phyloP scores from a whole-genome alignment of 2,329 filamentous ascomycete species.

The Tolypocladium paradoxum region DNA sequence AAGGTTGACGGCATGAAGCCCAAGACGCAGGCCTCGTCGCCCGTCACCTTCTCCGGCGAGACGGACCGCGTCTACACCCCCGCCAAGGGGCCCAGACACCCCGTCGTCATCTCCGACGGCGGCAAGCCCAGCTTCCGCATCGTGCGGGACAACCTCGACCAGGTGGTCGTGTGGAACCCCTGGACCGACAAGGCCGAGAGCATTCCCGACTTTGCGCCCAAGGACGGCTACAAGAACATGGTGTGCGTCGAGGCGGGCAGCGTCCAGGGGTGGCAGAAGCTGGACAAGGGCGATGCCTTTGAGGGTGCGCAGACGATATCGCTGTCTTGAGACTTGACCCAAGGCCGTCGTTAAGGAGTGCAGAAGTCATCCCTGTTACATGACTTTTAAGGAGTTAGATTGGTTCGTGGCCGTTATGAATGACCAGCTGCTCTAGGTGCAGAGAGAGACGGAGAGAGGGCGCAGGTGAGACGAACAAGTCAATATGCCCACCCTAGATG shows the following conservation, averaged over 20 bases:
- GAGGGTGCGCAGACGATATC: slow-evolving; percentile 50
- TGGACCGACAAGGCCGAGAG: slow-evolving; percentile 75
- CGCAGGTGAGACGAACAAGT: background rate
- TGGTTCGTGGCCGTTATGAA: background rate
- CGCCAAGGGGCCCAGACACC: slow-evolving; percentile 44
- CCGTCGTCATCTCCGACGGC: slow-evolving; percentile 50
- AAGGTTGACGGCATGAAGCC: slow-evolving; percentile 61
- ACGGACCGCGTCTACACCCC: slow-evolving; percentile 83
- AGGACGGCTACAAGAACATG: slow-evolving; percentile 88
- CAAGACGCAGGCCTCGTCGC: slow-evolving; percentile 52
- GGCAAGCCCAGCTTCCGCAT: slow-evolving; percentile 60
- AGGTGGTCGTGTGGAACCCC: slow-evolving; percentile 95
- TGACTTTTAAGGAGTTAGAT: background rate
- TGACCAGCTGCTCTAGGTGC: background rate
- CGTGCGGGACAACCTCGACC: slow-evolving; percentile 71
- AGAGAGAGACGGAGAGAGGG: background rate
- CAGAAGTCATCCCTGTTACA: background rate
- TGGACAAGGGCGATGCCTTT: slow-evolving; percentile 67
- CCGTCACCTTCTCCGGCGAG: slow-evolving; percentile 63
- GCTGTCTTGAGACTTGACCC: slow-evolving; percentile 16
- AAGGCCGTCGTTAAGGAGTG: background rate
- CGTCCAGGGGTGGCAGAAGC: slow-evolving; percentile 69
- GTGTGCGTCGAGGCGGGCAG: slow-evolving; percentile 86
- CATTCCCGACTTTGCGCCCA: slow-evolving; percentile 80
- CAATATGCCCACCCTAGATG: background rate